These are phyloP conservation scores for Candida tetrigidarum DNA, from an alignment of 1,139 yeast species.

Conservation along the genomic window DNA sequence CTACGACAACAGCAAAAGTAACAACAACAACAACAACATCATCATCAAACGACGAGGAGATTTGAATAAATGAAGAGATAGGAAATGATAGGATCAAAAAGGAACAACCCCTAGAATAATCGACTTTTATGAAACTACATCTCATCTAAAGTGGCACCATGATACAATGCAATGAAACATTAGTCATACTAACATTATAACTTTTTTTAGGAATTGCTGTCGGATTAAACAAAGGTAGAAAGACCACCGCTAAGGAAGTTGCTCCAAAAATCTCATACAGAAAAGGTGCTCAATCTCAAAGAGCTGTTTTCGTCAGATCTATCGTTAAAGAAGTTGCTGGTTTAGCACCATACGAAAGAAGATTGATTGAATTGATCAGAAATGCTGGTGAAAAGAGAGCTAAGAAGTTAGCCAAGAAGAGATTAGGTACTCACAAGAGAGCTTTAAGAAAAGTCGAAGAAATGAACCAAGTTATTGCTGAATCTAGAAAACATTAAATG, in stretches of 20 bases:
- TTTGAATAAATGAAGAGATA: background rate
- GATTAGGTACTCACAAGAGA: conserved; percentile 99
- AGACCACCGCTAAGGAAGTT: conserved; percentile 91
- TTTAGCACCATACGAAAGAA: conserved; percentile 99
- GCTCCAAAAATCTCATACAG: conserved; percentile 95
- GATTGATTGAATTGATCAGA: conserved; percentile 99
- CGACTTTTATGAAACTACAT: too few relatives aligned
- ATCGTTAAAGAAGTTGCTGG: conserved; percentile 98
- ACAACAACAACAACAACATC: too few relatives aligned
- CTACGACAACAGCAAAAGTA: too few relatives aligned
- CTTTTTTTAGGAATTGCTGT: conserved; percentile 83
- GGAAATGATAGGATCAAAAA: too few relatives aligned
- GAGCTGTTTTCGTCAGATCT: conserved; percentile 94
- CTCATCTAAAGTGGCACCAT: conserved; percentile 1
- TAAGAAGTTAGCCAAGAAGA: conserved; percentile 99
- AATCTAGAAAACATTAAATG: conserved; percentile 82
- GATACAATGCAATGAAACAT: too few relatives aligned
- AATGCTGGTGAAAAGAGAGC: conserved; percentile 99
- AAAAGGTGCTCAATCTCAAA: conserved; percentile 96
- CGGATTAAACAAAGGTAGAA: conserved; percentile 99
- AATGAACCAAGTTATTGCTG: conserved; percentile 96
- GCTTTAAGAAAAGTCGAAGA: conserved; percentile 99
- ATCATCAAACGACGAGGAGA: background rate
- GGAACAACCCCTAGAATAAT: background rate
- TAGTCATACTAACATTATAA: conserved; percentile 30